Conservation (phyloP, 306 rosid genomes). For the Acmispon strigosus region DNA sequence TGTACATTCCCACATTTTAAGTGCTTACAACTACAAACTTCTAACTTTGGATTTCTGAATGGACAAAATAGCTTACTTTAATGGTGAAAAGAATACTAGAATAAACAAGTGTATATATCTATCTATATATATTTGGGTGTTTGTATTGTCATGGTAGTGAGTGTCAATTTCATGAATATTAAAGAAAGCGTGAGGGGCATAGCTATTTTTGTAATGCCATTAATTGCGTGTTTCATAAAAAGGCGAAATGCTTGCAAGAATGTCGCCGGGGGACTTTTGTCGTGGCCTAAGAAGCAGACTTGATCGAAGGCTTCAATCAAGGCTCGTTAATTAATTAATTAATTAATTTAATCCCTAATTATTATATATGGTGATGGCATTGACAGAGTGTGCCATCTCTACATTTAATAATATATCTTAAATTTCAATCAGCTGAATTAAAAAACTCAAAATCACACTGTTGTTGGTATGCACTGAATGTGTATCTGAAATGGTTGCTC, state of each 20-base stretch:
- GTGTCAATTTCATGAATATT: constrained; percentile 51
- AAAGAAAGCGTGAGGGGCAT: constrained; percentile 14
- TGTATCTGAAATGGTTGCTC: constrained; percentile 28
- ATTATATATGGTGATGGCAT: constrained; percentile 6
- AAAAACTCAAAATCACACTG: neutral
- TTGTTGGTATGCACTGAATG: constrained; percentile 27
- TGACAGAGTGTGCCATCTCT: constrained; percentile 20
- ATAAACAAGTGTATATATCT: constrained; percentile 14
- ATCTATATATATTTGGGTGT: neutral
- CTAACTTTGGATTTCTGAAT: too few species aligned
- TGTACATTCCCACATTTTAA: too few species aligned
- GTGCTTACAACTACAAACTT: too few species aligned
- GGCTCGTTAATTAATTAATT: constrained; percentile 14
- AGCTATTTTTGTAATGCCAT: neutral
- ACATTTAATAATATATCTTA: neutral
- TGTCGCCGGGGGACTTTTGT: constrained; percentile 41
- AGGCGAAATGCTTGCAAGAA: constrained; percentile 29
- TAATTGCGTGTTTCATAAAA: constrained; percentile 6
- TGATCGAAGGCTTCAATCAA: constrained; percentile 55
- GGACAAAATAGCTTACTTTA: constrained; percentile 20
- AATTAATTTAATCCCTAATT: neutral
- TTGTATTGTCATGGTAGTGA: constrained; percentile 34
- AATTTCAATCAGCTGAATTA: neutral
- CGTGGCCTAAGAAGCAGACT: constrained; percentile 31
- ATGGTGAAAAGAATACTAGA: constrained; percentile 16